Evolutionary conservation across 352 stramenopile species (phyloP).

Genomic region (Chrysophaeum taylorii): DNA sequence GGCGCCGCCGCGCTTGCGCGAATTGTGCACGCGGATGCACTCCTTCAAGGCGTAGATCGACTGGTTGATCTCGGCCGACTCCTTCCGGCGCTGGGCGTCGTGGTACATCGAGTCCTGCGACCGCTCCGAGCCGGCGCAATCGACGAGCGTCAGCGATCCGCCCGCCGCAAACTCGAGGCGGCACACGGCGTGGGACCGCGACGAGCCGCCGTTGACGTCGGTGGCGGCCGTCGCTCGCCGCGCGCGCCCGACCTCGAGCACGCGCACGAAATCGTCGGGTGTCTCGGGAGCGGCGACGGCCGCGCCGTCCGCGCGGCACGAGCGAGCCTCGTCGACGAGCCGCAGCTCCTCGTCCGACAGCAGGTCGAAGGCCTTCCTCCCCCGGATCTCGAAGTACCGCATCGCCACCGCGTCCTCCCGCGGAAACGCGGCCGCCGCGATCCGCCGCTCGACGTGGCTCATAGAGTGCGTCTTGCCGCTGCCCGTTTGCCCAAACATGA

Average conservation of each 20-base stretch:
- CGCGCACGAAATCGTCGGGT: constrained; percentile 49
- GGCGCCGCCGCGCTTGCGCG: background rate
- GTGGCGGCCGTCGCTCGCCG: constrained; percentile 63
- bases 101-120: constrained; percentile 39
- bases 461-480: constrained; percentile 55
- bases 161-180: constrained; percentile 43
- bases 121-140: constrained; percentile 39
- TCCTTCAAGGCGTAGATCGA: constrained; percentile 37
- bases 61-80: constrained; percentile 40
- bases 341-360: constrained; percentile 32
- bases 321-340: background rate
- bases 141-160: constrained; percentile 38
- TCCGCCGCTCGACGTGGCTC: constrained; percentile 47
- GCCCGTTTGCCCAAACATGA: constrained; percentile 54
- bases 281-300: constrained; percentile 41
- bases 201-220: constrained; percentile 57
- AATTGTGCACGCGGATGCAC: constrained; percentile 29
- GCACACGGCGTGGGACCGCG: constrained; percentile 55
- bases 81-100: constrained; percentile 31
- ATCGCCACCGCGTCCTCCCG: constrained; percentile 23
- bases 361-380: constrained; percentile 58
- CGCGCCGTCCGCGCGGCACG: background rate
- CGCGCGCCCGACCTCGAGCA: constrained; percentile 54
- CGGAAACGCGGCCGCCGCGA: constrained; percentile 12
- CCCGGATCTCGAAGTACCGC: constrained; percentile 38